Evolutionary conservation across 179 eudicot genomes (phyloP).

Genomic region (Silene noctiflora): DNA sequence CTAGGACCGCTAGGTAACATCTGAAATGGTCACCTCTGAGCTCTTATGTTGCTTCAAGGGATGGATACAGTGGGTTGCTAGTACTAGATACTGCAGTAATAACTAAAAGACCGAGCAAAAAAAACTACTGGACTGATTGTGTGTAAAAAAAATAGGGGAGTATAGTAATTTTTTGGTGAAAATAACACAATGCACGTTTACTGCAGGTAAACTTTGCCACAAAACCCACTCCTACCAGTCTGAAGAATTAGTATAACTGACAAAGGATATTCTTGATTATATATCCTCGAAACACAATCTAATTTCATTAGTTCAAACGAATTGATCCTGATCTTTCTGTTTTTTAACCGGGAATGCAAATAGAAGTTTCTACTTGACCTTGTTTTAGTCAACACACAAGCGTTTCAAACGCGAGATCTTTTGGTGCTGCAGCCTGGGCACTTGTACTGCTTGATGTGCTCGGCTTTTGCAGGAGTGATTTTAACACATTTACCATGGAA

Average conservation of each 20-base stretch:
- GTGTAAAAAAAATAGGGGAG: not conserved
- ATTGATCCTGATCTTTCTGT: conserved; percentile 26
- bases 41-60: too few relatives aligned
- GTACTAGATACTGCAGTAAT: too few relatives aligned
- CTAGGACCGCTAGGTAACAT: too few relatives aligned
- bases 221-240: conserved; percentile 21
- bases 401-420: conserved; percentile 47
- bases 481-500: conserved; percentile 83
- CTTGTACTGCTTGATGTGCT: conserved; percentile 76
- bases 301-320: conserved; percentile 21
- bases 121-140: too few relatives aligned
- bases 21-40: too few relatives aligned
- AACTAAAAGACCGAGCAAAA: too few relatives aligned
- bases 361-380: conserved; percentile 19
- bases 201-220: not conserved
- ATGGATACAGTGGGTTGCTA: too few relatives aligned
- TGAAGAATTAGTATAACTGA: not conserved
- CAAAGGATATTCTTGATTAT: conserved; percentile 14
- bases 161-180: not conserved
- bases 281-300: conserved; percentile 27
- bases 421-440: conserved; percentile 69
- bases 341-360: conserved; percentile 19
- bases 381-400: conserved; percentile 11
- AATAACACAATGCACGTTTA: not conserved
- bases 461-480: conserved; percentile 76